phyloP scores from a whole-genome alignment of 2,329 filamentous ascomycete genomes.

The Chaetomium strumarium region DNA sequence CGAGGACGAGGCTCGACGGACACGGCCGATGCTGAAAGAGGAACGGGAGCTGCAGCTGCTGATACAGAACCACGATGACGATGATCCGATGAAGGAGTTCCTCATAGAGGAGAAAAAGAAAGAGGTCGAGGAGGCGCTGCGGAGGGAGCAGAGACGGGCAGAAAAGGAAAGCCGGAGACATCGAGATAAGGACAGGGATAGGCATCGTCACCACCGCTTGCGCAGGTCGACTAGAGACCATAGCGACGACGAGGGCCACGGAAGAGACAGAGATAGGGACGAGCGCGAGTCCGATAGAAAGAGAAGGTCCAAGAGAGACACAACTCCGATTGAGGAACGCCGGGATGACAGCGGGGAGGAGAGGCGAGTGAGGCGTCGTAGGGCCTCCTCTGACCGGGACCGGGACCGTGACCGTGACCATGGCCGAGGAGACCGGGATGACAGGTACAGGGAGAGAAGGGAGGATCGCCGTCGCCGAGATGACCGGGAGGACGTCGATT shows the following conservation, averaged over 20 bases:
- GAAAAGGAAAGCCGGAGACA: conserved; percentile 45
- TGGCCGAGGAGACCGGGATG: conserved; percentile 14
- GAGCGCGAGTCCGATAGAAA: conserved; percentile 20
- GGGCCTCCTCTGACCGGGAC: conserved; percentile 11
- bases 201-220: conserved; percentile 19
- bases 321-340: conserved; percentile 27
- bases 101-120: conserved; percentile 87
- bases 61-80: conserved; percentile 78
- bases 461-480: conserved; percentile 24
- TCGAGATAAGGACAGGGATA: conserved; percentile 26
- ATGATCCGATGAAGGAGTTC: conserved; percentile 95
- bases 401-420: conserved; percentile 15
- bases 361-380: conserved; percentile 4
- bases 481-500: conserved; percentile 20
- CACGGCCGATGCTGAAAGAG: conserved; percentile 65
- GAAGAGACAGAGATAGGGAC: conserved; percentile 22
- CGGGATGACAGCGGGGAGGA: conserved; percentile 7
- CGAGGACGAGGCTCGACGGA: conserved; percentile 35
- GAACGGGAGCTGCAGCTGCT: conserved; percentile 73
- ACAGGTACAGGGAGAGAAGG: conserved; percentile 19
- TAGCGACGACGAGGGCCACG: conserved; percentile 27
- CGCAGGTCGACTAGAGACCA: conserved; percentile 20
- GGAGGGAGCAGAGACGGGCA: conserved; percentile 44
- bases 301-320: conserved; percentile 35
- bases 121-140: conserved; percentile 68